Conservation (phyloP, 2,329 filamentous ascomycete genomes). For the Exutisphaerella laricina region DNA sequence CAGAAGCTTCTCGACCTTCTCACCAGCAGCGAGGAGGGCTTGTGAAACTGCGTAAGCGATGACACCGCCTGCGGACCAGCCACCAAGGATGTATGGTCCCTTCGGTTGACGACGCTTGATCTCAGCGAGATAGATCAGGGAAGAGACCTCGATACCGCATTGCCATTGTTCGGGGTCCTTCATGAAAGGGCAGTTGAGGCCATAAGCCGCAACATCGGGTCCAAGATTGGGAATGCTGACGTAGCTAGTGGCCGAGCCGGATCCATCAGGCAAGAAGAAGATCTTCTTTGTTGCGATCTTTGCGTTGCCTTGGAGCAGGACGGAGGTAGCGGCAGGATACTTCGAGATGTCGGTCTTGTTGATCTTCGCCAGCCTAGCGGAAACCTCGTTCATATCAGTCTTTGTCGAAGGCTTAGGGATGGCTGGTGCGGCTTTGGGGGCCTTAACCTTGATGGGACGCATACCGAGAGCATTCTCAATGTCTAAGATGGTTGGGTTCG, state of each 20-base stretch:
- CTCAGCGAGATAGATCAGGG: conserved; percentile 60
- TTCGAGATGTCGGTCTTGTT: conserved; percentile 39
- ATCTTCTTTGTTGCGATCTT: conserved; percentile 52
- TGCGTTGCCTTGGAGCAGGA: conserved; percentile 53
- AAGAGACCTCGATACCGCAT: conserved; percentile 61
- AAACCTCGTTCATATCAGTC: conserved; percentile 45
- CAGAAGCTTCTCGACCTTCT: conserved; percentile 47
- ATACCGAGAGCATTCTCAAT: conserved; percentile 60
- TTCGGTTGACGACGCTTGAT: conserved; percentile 64
- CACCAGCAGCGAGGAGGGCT: conserved; percentile 44
- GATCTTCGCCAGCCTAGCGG: conserved; percentile 39
- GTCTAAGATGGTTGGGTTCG: conserved; percentile 58
- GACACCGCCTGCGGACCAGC: conserved; percentile 53
- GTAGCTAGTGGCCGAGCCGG: conserved; percentile 62
- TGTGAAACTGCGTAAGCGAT: conserved; percentile 49
- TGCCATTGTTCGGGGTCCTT: conserved; percentile 61
- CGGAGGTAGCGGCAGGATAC: conserved; percentile 48
- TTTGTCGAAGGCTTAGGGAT: conserved; percentile 17
- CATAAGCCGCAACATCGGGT: conserved; percentile 47
- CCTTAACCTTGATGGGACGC: conserved; percentile 38
- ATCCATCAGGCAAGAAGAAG: conserved; percentile 50
- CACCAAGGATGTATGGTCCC: conserved; percentile 53
- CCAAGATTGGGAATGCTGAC: conserved; percentile 53
- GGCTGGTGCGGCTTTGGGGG: conserved; percentile 24
- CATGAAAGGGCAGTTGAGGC: conserved; percentile 66